Evolutionary conservation across 1,139 yeast species (phyloP), one percentile per base, ranked within the genome.

Genomic region (Yamadazyma taylorii): DNA sequence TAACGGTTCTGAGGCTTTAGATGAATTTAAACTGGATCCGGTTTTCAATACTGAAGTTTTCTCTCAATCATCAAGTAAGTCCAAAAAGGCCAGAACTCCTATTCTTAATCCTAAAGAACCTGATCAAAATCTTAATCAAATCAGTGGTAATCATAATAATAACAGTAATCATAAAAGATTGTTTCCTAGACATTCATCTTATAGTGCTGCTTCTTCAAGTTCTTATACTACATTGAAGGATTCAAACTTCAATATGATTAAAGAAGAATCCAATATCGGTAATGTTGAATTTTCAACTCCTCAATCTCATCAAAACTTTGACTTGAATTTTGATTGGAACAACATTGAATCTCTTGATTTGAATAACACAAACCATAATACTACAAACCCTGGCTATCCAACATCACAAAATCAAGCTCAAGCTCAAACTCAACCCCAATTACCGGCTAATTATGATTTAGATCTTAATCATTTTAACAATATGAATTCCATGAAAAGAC

Each of bases 261-360:
- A 36, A 17, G 45, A 42, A 31, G 43, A 37, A 41, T 47, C 45
- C 45, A 33, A 45, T 55, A 12, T 38, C 43, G 3, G 75, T 70
- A 38, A 35, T 52, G 88, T 83, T 10, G 86, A 81, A 5, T 85
- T 85, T 54, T 79, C 94, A 2, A 84, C 95, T 2, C 95, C 95
- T 1, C 95, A 85, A 55, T 56, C 81, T 36, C 52, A 54, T 19
- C 32, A 29, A 12, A 60, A 58, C 11, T 43, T 61, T 33, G 66
- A 61, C 33, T 49, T 67, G 29, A 60, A 57, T 26, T 45, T 67
- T 41, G 73, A 68, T 42, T 68, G 73, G 73, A 56, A 55, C 39
- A 54, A 53, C 38, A 52, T 65, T 24, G 71, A 63, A 17, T 43
- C 50, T 17, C 51, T 68, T 35, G 68, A 64, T 36, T 48, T 61